Conservation (phyloP, 2,329 filamentous ascomycete species). For the Mycosphaerelloides madeirae region DNA sequence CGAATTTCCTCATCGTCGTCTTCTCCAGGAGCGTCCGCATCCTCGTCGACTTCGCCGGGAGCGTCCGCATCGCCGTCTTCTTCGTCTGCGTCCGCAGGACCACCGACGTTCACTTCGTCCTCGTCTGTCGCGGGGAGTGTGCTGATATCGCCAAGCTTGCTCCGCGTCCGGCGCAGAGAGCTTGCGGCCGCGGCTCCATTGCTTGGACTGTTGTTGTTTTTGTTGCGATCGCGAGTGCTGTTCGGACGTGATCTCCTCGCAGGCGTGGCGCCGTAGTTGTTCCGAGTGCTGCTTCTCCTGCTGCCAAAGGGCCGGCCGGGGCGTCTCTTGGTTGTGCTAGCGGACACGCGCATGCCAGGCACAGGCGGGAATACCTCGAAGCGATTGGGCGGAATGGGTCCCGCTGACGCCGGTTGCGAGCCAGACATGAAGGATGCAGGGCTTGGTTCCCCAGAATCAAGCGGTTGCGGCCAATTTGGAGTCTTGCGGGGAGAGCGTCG, state of each 20-base stretch:
- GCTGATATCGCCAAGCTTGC: constrained; percentile 40
- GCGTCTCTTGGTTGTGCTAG: constrained; percentile 29
- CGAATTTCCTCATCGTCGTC: constrained; percentile 25
- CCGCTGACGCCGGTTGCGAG: constrained; percentile 28
- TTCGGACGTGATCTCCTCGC: constrained; percentile 16
- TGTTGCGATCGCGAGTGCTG: constrained; percentile 1
- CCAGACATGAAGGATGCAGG: constrained; percentile 22
- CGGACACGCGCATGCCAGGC: constrained; percentile 39
- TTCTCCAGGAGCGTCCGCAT: constrained; percentile 19
- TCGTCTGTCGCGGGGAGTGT: constrained; percentile 23
- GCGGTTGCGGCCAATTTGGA: constrained; percentile 20
- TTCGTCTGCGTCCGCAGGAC: constrained; percentile 25
- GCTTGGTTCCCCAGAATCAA: constrained; percentile 19
- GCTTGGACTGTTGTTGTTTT: constrained; percentile 9
- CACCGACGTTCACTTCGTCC: constrained; percentile 31
- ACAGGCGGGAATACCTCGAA: constrained; percentile 76
- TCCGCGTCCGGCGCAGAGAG: constrained; percentile 36
- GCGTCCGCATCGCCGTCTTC: constrained; percentile 21
- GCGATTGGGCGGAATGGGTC: constrained; percentile 60
- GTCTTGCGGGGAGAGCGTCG: constrained; percentile 31
- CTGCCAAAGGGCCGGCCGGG: constrained; percentile 29
- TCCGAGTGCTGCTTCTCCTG: constrained; percentile 20
- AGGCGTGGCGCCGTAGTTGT: constrained; percentile 23
- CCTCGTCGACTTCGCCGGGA: constrained; percentile 22
- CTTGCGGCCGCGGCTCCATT: constrained; percentile 12